Conservation (phyloP, 2,329 filamentous ascomycete genomes). For the Diplodia seriata region DNA sequence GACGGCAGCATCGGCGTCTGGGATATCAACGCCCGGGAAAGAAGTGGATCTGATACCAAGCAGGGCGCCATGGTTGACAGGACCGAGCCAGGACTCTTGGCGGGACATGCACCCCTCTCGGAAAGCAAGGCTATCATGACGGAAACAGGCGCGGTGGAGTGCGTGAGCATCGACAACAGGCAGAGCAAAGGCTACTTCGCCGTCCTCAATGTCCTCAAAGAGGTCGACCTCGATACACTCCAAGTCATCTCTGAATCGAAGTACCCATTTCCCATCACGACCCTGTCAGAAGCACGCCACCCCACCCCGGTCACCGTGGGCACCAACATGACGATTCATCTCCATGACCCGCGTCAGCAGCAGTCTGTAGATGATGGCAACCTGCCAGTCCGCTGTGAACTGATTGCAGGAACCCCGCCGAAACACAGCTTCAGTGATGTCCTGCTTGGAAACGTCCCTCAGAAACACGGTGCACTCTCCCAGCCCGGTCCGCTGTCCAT, state of each 20-base stretch:
- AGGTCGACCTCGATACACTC: slow-evolving; percentile 80
- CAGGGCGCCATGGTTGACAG: slow-evolving; percentile 70
- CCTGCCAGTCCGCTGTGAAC: slow-evolving; percentile 39
- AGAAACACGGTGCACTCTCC: slow-evolving; percentile 71
- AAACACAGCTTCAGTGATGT: slow-evolving; percentile 45
- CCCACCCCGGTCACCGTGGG: slow-evolving; percentile 80
- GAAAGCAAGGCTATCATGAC: slow-evolving; percentile 66
- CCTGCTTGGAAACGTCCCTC: slow-evolving; percentile 33
- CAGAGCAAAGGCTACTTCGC: slow-evolving; percentile 78
- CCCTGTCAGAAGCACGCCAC: slow-evolving; percentile 73
- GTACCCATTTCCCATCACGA: slow-evolving; percentile 84
- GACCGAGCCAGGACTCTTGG: slow-evolving; percentile 63
- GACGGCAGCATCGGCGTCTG: slow-evolving; percentile 89
- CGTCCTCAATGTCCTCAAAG: slow-evolving; percentile 76
- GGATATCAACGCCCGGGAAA: slow-evolving; percentile 59
- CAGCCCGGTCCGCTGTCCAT: slow-evolving; percentile 85
- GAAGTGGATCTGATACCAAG: slow-evolving; percentile 24
- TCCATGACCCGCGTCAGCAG: slow-evolving; percentile 74
- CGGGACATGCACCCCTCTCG: slow-evolving; percentile 54
- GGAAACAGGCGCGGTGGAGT: slow-evolving; percentile 77
- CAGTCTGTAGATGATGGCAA: slow-evolving; percentile 33
- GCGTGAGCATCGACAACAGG: slow-evolving; percentile 77
- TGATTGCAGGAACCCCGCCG: slow-evolving; percentile 40
- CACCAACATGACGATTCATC: slow-evolving; percentile 79
- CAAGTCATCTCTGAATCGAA: slow-evolving; percentile 71